phyloP scores from a whole-genome alignment of 768 basidiomycete genomes.

The Vishniacozyma victoriae region DNA sequence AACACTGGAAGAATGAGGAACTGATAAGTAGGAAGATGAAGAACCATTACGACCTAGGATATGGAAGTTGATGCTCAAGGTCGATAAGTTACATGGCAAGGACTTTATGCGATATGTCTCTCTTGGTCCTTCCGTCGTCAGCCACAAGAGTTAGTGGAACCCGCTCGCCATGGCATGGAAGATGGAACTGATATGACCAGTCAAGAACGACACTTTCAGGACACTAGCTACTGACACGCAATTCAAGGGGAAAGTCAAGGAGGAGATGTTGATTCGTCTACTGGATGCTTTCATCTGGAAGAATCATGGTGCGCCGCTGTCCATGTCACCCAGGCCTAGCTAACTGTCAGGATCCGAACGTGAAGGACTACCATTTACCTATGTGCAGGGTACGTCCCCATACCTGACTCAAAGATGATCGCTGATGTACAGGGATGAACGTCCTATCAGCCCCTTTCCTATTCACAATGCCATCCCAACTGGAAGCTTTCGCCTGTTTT shows the following conservation, averaged over 20 bases:
- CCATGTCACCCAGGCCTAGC: neutral
- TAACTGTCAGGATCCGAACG: slow-evolving; percentile 20
- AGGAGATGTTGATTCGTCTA: slow-evolving; percentile 93
- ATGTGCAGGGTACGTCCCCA: slow-evolving; percentile 65
- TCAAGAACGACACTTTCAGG: slow-evolving; percentile 92
- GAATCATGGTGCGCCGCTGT: slow-evolving; percentile 58
- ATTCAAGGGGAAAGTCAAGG: slow-evolving; percentile 94
- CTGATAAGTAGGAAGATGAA: slow-evolving; percentile 15
- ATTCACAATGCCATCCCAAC: slow-evolving; percentile 91
- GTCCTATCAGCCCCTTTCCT: slow-evolving; percentile 96
- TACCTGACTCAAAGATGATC: neutral
- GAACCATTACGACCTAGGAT: slow-evolving; percentile 49
- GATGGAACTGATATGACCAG: slow-evolving; percentile 50
- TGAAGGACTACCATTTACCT: slow-evolving; percentile 62
- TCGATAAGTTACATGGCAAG: slow-evolving; percentile 70
- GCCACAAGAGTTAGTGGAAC: slow-evolving; percentile 43
- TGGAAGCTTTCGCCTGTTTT: slow-evolving; percentile 98
- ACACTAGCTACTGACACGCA: slow-evolving; percentile 93
- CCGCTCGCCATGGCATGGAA: neutral
- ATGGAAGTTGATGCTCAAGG: slow-evolving; percentile 88
- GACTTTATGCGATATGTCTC: slow-evolving; percentile 46
- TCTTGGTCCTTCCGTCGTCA: slow-evolving; percentile 41
- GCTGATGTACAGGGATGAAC: slow-evolving; percentile 64
- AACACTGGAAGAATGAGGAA: too few relatives aligned
- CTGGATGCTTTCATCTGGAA: slow-evolving; percentile 98